Evolutionary conservation across 2,329 filamentous ascomycete genomes (phyloP), one percentile per base, ranked within the genome.

Genomic region (Fusarium udum): DNA sequence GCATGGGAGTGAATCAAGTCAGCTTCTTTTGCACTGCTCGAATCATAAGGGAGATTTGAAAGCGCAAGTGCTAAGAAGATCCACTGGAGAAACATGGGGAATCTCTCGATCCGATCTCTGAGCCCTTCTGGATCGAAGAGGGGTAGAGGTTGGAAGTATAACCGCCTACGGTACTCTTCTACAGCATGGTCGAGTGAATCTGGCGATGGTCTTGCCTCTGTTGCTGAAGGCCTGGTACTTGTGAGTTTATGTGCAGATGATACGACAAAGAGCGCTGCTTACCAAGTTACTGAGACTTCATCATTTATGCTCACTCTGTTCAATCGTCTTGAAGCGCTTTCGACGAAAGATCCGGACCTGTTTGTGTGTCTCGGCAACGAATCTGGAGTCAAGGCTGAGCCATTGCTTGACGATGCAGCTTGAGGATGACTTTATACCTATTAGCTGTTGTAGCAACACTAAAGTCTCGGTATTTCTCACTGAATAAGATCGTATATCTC

Each of bases 101-200:
- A 72, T 20, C 22, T 45, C 8, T 71, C 62, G 0, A 73, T 57
- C 0, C 67, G 71, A 3, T 52, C 58, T 28, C 71, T 39, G 1
- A 73, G 45, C 0, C 52, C 52, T 16, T 71, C 57, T 7, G 70
- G 37, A 9, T 71, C 46, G 31, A 76, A 77, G 2, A 76, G 72
- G 1, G 74, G 75, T 0, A 76, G 43, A 2, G 75, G 75, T 6
- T 76, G 75, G 10, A 77, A 76, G 53, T 76, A 75, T 11, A 76
- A 13, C 15, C 73, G 69, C 6, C 61, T 49, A 7, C 61, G 45
- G 16, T 76, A 75, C 3, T 69, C 68, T 26, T 75, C 51, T 5
- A 72, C 67, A 6, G 71, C 71, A n/a, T 26, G 56, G 26, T 68
- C 46, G 1, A 73, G 55, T 3, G 67, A 67, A 9, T 67, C 59